Evolutionary conservation across 2,329 filamentous ascomycete species (phyloP).

Genomic region (Sporothrix variecibatus): DNA sequence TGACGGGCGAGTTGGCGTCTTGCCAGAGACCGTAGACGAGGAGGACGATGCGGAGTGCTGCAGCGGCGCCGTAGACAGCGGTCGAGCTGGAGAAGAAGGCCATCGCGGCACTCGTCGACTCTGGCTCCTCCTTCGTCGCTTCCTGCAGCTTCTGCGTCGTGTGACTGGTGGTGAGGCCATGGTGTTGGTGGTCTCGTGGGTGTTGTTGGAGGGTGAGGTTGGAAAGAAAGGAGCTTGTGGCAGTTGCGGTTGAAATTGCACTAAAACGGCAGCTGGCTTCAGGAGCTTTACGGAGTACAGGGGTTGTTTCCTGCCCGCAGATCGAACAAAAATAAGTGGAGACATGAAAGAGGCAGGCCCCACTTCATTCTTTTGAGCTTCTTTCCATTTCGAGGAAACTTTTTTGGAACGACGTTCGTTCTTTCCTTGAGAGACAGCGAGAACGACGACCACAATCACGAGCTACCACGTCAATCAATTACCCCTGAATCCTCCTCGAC

Average conservation of each 20-base stretch:
- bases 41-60: conserved; percentile 69
- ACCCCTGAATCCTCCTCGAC: not conserved
- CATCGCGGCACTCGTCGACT: conserved; percentile 15
- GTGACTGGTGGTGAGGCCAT: conserved; percentile 14
- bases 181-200: not conserved
- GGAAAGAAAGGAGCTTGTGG: not conserved
- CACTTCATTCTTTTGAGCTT: not conserved
- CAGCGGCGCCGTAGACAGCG: conserved; percentile 58
- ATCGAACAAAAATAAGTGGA: not conserved
- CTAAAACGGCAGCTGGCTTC: not conserved
- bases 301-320: not conserved
- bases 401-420: conserved; percentile 9
- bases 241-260: not conserved
- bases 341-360: not conserved
- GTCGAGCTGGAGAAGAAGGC: conserved; percentile 43
- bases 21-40: conserved; percentile 90
- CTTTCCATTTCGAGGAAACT: not conserved
- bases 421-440: not conserved
- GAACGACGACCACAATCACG: not conserved
- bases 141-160: conserved; percentile 1
- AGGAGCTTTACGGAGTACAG: not conserved
- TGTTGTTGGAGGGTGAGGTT: not conserved
- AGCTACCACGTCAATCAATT: not conserved
- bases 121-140: not conserved
- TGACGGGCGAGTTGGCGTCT: conserved; percentile 86